Conservation (phyloP, 441 rosid genomes). For the Rhodomyrtus psidioides region DNA sequence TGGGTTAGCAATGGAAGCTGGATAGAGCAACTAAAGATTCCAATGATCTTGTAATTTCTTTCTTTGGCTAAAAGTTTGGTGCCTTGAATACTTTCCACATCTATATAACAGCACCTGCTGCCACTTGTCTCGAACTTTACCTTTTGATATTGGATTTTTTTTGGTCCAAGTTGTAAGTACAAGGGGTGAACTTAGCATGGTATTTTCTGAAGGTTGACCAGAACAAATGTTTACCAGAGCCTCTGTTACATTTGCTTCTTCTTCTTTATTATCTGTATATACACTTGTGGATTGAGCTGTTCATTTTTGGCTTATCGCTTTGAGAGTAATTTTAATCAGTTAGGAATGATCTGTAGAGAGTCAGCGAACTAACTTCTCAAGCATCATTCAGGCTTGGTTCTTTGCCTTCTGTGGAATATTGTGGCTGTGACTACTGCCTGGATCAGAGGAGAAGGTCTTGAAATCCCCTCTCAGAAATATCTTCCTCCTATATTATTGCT, state of each 20-base stretch:
- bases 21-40: neutral
- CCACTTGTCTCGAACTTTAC: neutral
- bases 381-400: constrained; percentile 53
- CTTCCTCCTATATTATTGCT: neutral
- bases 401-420: constrained; percentile 85
- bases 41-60: neutral
- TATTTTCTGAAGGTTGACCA: neutral
- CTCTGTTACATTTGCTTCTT: neutral
- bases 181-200: neutral
- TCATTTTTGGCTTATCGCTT: neutral
- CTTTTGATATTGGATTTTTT: neutral
- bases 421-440: constrained; percentile 86
- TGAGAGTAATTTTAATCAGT: neutral
- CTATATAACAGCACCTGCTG: neutral
- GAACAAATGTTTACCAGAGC: neutral
- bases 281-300: neutral
- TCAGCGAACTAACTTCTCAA: neutral
- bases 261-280: neutral
- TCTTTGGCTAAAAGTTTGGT: neutral
- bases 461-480: neutral
- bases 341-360: neutral
- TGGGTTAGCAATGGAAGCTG: neutral
- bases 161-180: neutral
- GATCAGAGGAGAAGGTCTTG: constrained; percentile 83
- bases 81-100: neutral